Conservation (phyloP, 768 basidiomycete genomes). For the Rubroboletus pulcherrimus region DNA sequence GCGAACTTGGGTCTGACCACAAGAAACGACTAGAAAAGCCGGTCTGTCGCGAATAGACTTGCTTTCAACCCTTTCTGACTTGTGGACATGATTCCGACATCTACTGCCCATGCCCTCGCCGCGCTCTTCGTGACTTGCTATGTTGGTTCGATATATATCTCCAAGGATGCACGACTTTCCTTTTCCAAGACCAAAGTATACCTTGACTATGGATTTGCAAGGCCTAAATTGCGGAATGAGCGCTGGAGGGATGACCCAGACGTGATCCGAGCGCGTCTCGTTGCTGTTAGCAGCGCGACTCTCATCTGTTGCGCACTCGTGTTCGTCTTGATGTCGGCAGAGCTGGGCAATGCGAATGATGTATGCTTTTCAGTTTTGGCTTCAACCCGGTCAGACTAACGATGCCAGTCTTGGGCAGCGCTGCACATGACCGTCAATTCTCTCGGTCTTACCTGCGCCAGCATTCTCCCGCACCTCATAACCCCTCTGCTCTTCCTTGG, state of each 20-base stretch:
- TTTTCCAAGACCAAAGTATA: conserved; percentile 36
- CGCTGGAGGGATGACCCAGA: conserved; percentile 79
- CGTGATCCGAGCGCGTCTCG: conserved; percentile 77
- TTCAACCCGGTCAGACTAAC: conserved; percentile 5
- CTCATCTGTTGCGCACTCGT: conserved; percentile 52
- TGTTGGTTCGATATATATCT: conserved; percentile 81
- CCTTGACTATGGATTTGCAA: conserved; percentile 26
- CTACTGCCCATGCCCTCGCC: conserved; percentile 51
- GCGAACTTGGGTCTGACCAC: conserved; percentile 6
- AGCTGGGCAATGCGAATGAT: conserved; percentile 14
- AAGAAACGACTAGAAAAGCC: conserved; percentile 11
- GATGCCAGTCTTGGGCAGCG: conserved; percentile 16
- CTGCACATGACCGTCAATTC: conserved; percentile 33
- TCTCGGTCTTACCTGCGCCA: conserved; percentile 37
- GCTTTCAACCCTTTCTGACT: background rate
- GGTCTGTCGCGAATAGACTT: conserved; percentile 6
- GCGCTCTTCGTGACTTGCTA: conserved; percentile 61
- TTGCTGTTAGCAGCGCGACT: conserved; percentile 65
- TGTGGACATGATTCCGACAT: conserved; percentile 26
- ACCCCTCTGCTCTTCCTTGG: conserved; percentile 75
- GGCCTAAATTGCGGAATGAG: conserved; percentile 37
- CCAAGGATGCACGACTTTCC: conserved; percentile 56
- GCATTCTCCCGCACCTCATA: conserved; percentile 52
- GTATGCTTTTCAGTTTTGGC: conserved; percentile 9
- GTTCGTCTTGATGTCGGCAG: conserved; percentile 37